Evolutionary conservation across 352 stramenopile genomes (phyloP).

Genomic region (Peronosclerospora sorghi): DNA sequence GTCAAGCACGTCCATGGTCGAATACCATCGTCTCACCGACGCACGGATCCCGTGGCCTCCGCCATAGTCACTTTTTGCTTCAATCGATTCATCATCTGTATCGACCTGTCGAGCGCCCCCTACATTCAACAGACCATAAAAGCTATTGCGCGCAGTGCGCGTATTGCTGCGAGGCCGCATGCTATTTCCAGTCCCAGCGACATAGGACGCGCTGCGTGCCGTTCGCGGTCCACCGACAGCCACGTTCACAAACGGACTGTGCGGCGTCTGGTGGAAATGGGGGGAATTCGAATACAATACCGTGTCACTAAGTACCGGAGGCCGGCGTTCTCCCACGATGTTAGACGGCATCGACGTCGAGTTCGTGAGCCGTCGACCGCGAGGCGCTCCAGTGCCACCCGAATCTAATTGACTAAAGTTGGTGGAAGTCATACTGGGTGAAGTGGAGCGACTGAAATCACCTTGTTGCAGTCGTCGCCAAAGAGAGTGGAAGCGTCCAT

Average conservation of each 20-base stretch:
- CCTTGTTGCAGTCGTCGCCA: slow-evolving; percentile 56
- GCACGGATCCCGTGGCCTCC: slow-evolving; percentile 37
- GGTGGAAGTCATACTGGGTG: slow-evolving; percentile 34
- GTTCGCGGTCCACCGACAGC: slow-evolving; percentile 10
- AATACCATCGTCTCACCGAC: slow-evolving; percentile 70
- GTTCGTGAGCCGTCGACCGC: slow-evolving; percentile 17
- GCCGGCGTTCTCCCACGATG: slow-evolving; percentile 22
- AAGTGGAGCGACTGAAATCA: slow-evolving; percentile 62
- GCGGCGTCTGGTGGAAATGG: slow-evolving; percentile 36
- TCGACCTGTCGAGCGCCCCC: slow-evolving; percentile 14
- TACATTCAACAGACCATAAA: slow-evolving; percentile 23
- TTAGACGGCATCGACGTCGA: slow-evolving; percentile 25
- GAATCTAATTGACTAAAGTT: slow-evolving; percentile 29
- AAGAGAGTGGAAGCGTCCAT: slow-evolving; percentile 49
- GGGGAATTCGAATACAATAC: slow-evolving; percentile 57
- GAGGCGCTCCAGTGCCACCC: slow-evolving; percentile 9
- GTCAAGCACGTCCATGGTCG: slow-evolving; percentile 54
- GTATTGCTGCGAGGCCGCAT: slow-evolving; percentile 11
- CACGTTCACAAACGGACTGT: slow-evolving; percentile 28
- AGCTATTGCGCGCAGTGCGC: slow-evolving; percentile 23
- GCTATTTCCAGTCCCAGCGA: slow-evolving; percentile 10
- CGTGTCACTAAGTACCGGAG: slow-evolving; percentile 31
- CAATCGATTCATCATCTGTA: slow-evolving; percentile 27
- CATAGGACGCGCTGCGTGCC: slow-evolving; percentile 18
- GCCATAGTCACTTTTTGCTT: slow-evolving; percentile 36